Percentiles rank a stretch among this genome's conserved stretches.
These are phyloP conservation scores for Marchantia polymorpha DNA, from an alignment of 225 moss, liverwort and hornwort genomes.

Conservation along the genomic window DNA sequence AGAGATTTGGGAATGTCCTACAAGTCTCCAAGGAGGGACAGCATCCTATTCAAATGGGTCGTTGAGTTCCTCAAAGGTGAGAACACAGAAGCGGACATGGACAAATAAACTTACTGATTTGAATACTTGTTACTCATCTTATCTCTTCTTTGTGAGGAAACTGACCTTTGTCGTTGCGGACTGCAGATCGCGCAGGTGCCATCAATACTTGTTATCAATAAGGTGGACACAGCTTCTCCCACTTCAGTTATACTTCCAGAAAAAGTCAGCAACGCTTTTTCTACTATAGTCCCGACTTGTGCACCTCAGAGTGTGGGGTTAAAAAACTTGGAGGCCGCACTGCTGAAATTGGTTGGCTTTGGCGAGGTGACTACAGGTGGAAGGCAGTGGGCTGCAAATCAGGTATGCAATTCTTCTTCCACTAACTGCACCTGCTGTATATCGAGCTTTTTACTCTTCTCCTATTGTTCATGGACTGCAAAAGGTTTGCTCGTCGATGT, in stretches of 20 bases:
- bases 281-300: constrained; percentile 64
- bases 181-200: constrained; percentile 45
- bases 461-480: not conserved
- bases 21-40: not conserved
- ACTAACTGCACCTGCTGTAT: not conserved
- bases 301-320: constrained; percentile 78
- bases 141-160: not conserved
- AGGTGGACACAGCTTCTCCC: constrained; percentile 77
- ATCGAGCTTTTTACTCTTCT: not conserved
- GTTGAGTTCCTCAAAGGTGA: constrained; percentile 6
- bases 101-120: not conserved
- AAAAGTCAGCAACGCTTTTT: constrained; percentile 50
- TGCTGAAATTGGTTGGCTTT: constrained; percentile 70
- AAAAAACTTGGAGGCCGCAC: constrained; percentile 73
- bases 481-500: no score
- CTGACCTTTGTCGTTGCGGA: not conserved
- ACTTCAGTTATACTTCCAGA: constrained; percentile 59
- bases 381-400: constrained; percentile 93
- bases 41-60: not conserved
- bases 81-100: not conserved
- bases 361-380: constrained; percentile 70
- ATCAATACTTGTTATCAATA: constrained; percentile 74
- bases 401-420: constrained; percentile 35
- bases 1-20: constrained; percentile 47
- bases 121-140: not conserved